Evolutionary conservation across 129 eudicot genomes (phyloP), one percentile per base, ranked within the genome.

Genomic region (Daucus carota): DNA sequence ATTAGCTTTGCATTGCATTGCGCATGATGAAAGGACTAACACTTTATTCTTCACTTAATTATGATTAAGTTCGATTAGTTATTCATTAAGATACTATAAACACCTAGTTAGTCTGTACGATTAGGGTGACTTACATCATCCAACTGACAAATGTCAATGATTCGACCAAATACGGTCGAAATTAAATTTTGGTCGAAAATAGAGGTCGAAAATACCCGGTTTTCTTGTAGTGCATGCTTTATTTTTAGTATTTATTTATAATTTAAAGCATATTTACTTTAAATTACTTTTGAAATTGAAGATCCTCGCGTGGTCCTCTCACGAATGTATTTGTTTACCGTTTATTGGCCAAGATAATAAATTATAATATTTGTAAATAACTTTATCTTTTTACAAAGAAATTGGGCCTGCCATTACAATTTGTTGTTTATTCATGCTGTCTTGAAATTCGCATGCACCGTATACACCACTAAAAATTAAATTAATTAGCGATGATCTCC

Each of bases 121-220:
- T 31, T 16, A 33, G 74, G 3, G 74, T 24, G 52, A 70, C 74
- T 13, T 24, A 29, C 74, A 38, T 10, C 3, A 52, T 22, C 28
- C 62, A 52, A 52, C 11, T 11, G 40, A 70, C 50, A 70, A 70
- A 36, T 70, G 73, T 70, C 73, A 71, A 71, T 71, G 75, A 71
- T 71, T 71, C 71, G 31, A 17, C 33, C 6, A 17, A 28, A n/a
- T n/a, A n/a, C n/a, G n/a, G n/a, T n/a, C n/a, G n/a, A n/a, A n/a
- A n/a, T n/a, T n/a, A n/a, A n/a, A n/a, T n/a, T n/a, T n/a, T n/a
- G n/a, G n/a, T n/a, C n/a, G n/a, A n/a, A n/a, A n/a, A n/a, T n/a
- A n/a, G n/a, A n/a, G n/a, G n/a, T n/a, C n/a, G n/a, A n/a, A n/a
- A n/a, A n/a, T n/a, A n/a, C n/a, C n/a, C n/a, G n/a, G n/a, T n/a